Conservation (phyloP, 345 rosid genomes). For the Rhodamnia argentea region DNA sequence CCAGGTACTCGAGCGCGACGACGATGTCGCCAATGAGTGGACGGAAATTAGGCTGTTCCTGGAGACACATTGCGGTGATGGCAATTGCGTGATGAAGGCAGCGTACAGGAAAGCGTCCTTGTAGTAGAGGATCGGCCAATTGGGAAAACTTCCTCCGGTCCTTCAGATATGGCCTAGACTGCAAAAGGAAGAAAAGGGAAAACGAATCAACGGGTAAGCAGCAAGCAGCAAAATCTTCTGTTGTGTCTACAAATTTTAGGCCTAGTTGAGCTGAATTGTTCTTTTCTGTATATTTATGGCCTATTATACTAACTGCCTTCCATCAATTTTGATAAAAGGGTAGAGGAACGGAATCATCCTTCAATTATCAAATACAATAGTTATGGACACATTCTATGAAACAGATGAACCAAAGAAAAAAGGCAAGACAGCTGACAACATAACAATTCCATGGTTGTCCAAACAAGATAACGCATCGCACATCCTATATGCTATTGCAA, state of each 20-base stretch:
- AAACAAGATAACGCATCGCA: neutral
- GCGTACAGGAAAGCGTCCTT: slow-evolving; percentile 59
- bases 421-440: neutral
- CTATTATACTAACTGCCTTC: neutral
- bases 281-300: neutral
- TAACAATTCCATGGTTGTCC: neutral
- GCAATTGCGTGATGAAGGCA: slow-evolving; percentile 90
- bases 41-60: slow-evolving; percentile 84
- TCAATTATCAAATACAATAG: neutral
- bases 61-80: slow-evolving; percentile 81
- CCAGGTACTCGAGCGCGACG: slow-evolving; percentile 77
- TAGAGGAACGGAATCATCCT: neutral
- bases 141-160: slow-evolving; percentile 62
- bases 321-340: neutral
- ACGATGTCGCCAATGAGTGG: slow-evolving; percentile 79
- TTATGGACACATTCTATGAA: neutral
- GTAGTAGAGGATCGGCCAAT: slow-evolving; percentile 67
- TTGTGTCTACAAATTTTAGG: neutral
- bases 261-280: neutral
- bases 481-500: neutral
- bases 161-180: slow-evolving; percentile 63
- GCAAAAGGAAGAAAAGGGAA: slow-evolving; percentile 4
- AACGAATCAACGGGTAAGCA: neutral
- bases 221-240: neutral
- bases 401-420: neutral